Base-by-base conservation (phyloP, 2,329 filamentous ascomycete genomes). In the Alternaria novae-zelandiae region DNA sequence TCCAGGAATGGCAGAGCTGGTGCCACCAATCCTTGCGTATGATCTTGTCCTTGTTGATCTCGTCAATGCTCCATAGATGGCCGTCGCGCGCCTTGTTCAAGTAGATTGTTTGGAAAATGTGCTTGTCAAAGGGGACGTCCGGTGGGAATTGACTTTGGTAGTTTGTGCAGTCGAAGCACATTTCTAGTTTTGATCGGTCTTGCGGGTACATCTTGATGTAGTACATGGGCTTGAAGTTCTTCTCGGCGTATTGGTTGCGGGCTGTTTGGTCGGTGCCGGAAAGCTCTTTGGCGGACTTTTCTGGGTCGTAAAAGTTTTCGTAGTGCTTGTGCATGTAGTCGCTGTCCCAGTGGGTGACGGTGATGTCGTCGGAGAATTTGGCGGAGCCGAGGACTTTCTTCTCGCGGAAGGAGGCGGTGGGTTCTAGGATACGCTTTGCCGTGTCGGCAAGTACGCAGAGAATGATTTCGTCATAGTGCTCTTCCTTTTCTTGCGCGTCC, bases 111-210 rank as follows among this genome's bases (percentile, higher is more conserved):
- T 93, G 90, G 75, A 91, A 93, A 15, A 93, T 86, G 70, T 91
- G 89, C 55, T 86, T 83, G 25, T 87, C 84, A 56, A 86, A 85
- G 0, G 84, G 82, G 0, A 86, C 81, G 2, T 82, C 77, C 2
- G 88, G 87, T 6, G 79, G 78, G 66, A 93, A 90, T 73, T 93
- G 90, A 47, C 89, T 85, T 75, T 93, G 90, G 78, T 93, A 92
- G 75, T 92, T 91, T 41, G 88, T 90, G 80, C 89, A 91, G 77
- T 93, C 90, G 78, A 92, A 93, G 60, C 86, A 90, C 84, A 83
- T 88, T 74, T 87, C 86, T 36, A 84, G 85, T 75, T 88, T 86
- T 3, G 81, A 85, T 1, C 83, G 82, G 68, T 89, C 85, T 13
- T 84, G 63, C 0, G 82, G 78, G 74, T 90, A 90, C 56, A 84